These are phyloP conservation scores for Penicillium pancosmium DNA, from an alignment of 495 filamentous ascomycete species.

Conservation along the genomic window DNA sequence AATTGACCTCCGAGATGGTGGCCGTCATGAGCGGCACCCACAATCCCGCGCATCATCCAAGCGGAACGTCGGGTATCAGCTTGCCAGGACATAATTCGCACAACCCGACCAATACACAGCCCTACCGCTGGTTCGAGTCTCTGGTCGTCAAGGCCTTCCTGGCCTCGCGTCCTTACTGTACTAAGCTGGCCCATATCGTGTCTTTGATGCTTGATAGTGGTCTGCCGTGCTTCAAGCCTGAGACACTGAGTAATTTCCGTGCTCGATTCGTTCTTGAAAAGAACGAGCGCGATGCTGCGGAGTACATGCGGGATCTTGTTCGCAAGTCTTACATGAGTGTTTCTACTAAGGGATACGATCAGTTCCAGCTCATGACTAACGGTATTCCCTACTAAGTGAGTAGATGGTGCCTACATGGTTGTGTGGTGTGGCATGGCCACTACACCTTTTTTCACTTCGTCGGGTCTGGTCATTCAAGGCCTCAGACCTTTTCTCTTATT, in stretches of 20 bases:
- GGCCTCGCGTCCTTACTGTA: slow-evolving; percentile 81
- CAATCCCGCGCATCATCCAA: slow-evolving; percentile 40
- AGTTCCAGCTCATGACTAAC: slow-evolving; percentile 96
- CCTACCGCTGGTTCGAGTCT: slow-evolving; percentile 96
- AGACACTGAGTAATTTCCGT: slow-evolving; percentile 88
- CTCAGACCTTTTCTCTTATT: too few relatives aligned
- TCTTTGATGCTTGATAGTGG: slow-evolving; percentile 95
- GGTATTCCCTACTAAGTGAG: slow-evolving; percentile 81
- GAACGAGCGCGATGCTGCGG: slow-evolving; percentile 90
- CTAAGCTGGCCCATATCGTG: slow-evolving; percentile 87
- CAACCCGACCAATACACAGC: slow-evolving; percentile 69
- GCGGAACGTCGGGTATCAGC: slow-evolving; percentile 31
- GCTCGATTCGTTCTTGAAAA: slow-evolving; percentile 94
- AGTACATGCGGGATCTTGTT: slow-evolving; percentile 86
- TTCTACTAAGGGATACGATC: slow-evolving; percentile 91
- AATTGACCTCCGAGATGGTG: slow-evolving; percentile 95
- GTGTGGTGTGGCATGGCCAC: background rate
- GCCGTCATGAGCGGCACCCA: slow-evolving; percentile 90
- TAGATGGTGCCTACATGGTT: background rate
- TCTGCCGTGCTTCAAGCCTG: slow-evolving; percentile 96
- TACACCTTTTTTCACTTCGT: background rate
- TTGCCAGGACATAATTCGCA: slow-evolving; percentile 40
- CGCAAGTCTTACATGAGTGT: slow-evolving; percentile 86
- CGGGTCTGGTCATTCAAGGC: too few relatives aligned
- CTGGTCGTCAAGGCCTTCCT: slow-evolving; percentile 94